phyloP scores from a whole-genome alignment of 176 grass and related monocot species.

The Oryza glaberrima region DNA sequence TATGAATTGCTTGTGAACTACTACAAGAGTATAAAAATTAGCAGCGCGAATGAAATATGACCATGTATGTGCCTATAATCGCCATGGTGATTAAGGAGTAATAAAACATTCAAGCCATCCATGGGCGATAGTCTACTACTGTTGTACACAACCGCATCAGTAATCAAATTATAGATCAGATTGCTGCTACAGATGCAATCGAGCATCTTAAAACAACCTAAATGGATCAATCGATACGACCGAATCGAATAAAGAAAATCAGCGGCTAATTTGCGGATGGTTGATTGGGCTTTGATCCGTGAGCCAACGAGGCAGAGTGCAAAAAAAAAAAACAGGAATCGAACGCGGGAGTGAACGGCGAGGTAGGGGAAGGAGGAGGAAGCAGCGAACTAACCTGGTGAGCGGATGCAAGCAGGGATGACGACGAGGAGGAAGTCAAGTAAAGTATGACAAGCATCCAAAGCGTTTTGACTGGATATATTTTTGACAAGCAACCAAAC shows the following conservation, averaged over 20 bases:
- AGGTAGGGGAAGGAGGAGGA: neutral
- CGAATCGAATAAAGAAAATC: neutral
- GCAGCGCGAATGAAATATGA: neutral
- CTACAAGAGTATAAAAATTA: neutral
- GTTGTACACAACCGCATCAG: neutral
- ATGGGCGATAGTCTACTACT: neutral
- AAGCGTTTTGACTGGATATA: too few species aligned
- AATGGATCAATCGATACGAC: neutral
- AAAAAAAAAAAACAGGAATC: neutral
- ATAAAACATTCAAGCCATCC: neutral
- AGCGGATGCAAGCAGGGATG: neutral
- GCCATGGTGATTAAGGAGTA: neutral
- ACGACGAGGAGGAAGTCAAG: neutral
- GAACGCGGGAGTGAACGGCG: neutral
- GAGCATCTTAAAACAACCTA: neutral
- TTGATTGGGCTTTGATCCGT: neutral
- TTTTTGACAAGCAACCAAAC: too few species aligned
- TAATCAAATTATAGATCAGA: neutral
- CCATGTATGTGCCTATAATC: too few species aligned
- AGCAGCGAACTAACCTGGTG: constrained; percentile 52
- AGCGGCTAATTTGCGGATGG: neutral
- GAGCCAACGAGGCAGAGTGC: neutral
- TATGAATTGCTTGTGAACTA: neutral
- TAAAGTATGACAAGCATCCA: neutral
- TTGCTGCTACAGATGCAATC: neutral